phyloP scores from a whole-genome alignment of 108 stramenopile species.

The Licmophora abbreviata region DNA sequence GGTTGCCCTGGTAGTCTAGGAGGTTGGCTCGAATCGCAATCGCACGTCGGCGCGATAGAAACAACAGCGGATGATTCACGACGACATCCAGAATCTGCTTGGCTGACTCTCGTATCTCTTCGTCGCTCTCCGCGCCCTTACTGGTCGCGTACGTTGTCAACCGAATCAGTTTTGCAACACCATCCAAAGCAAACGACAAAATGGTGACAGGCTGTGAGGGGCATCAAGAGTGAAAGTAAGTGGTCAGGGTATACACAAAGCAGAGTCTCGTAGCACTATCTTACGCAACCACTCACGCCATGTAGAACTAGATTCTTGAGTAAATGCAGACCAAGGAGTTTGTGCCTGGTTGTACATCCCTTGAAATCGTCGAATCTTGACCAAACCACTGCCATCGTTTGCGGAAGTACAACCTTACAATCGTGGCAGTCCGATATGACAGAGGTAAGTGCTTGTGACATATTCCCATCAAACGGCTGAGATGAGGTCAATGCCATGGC shows the following conservation, averaged over 20 bases:
- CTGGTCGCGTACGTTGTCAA: not conserved
- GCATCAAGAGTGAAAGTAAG: not conserved
- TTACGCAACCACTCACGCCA: conserved; percentile 12
- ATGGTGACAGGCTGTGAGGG: conserved; percentile 6
- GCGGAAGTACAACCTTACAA: conserved; percentile 16
- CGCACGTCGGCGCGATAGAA: not conserved
- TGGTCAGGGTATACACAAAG: not conserved
- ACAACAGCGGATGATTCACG: not conserved
- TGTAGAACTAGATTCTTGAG: conserved; percentile 29
- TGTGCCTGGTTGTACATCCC: conserved; percentile 31
- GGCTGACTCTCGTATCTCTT: conserved; percentile 2
- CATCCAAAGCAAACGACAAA: conserved; percentile 2
- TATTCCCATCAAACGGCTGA: conserved; percentile 26
- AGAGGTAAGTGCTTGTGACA: conserved; percentile 12
- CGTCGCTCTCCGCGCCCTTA: not conserved
- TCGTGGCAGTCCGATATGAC: conserved; percentile 33
- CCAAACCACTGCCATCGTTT: conserved; percentile 39
- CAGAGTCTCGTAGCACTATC: too few relatives aligned
- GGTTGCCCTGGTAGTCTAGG: too few relatives aligned
- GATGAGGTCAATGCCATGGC: conserved; percentile 31
- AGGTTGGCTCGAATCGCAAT: conserved; percentile 1
- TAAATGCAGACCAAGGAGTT: conserved; percentile 27
- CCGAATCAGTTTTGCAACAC: conserved; percentile 1
- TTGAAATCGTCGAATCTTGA: conserved; percentile 34
- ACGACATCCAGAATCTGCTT: conserved; percentile 4